Conservation (phyloP, 139 green algal genomes). For the Chlorokybus atmophyticus region DNA sequence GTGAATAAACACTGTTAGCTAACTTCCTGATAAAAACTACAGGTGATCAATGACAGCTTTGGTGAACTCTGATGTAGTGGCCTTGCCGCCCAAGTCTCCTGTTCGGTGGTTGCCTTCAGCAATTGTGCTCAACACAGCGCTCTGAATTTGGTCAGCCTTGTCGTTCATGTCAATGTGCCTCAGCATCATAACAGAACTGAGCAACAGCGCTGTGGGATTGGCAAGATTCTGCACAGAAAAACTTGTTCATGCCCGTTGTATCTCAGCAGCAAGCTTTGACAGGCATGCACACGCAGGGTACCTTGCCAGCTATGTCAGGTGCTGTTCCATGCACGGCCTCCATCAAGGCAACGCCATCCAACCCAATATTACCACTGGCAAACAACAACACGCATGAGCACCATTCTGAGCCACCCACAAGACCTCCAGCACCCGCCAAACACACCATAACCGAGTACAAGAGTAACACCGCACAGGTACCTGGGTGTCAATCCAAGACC, state of each 20-base stretch:
- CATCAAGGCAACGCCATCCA: conserved; percentile 65
- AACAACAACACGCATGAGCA: too few species aligned
- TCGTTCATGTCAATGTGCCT: conserved; percentile 55
- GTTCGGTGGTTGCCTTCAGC: conserved; percentile 77
- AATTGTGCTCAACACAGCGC: conserved; percentile 55
- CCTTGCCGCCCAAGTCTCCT: conserved; percentile 67
- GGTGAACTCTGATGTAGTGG: conserved; percentile 68
- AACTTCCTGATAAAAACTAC: too few species aligned
- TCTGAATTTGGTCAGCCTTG: conserved; percentile 55
- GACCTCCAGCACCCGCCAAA: too few species aligned
- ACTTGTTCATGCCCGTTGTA: background rate
- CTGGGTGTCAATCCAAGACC: conserved; percentile 84
- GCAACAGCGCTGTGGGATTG: conserved; percentile 87
- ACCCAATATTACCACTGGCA: conserved; percentile 26
- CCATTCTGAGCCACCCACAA: too few species aligned
- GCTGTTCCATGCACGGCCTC: conserved; percentile 91
- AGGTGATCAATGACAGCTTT: conserved; percentile 75
- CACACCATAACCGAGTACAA: too few species aligned
- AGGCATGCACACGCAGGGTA: background rate
- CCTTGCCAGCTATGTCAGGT: conserved; percentile 65
- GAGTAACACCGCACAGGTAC: conserved; percentile 7
- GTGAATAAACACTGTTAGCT: too few species aligned
- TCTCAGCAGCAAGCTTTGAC: background rate
- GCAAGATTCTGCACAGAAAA: conserved; percentile 56
- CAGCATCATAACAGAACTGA: conserved; percentile 87